These are phyloP conservation scores for Cicer pinnatifidum DNA, from an alignment of 306 rosid species.

Conservation along the genomic window DNA sequence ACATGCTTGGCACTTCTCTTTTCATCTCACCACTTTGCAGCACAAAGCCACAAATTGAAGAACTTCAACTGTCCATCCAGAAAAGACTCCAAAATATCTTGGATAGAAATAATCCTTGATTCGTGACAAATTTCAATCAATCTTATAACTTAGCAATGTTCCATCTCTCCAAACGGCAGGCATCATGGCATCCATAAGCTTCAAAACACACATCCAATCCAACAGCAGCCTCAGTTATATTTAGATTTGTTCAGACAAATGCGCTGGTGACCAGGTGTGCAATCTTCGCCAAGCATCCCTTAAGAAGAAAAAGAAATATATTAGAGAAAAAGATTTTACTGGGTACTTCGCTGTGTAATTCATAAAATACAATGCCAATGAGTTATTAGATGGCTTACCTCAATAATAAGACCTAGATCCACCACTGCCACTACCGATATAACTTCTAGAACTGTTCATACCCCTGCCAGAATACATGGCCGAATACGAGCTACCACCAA, in stretches of 20 bases:
- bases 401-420: slow-evolving; percentile 88
- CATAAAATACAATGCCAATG: neutral
- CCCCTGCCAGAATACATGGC: slow-evolving; percentile 80
- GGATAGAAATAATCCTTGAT: slow-evolving; percentile 48
- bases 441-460: slow-evolving; percentile 73
- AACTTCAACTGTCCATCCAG: slow-evolving; percentile 40
- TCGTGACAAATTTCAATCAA: slow-evolving; percentile 34
- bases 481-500: slow-evolving; percentile 79
- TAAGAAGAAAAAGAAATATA: slow-evolving; percentile 44
- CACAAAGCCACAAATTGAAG: slow-evolving; percentile 36
- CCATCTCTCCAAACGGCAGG: slow-evolving; percentile 57
- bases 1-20: slow-evolving; percentile 50
- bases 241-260: slow-evolving; percentile 80
- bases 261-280: slow-evolving; percentile 67
- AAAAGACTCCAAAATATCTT: slow-evolving; percentile 42
- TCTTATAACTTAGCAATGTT: slow-evolving; percentile 47
- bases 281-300: slow-evolving; percentile 61
- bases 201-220: slow-evolving; percentile 70
- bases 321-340: slow-evolving; percentile 25
- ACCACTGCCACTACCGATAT: slow-evolving; percentile 63
- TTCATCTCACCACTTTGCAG: slow-evolving; percentile 57
- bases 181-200: slow-evolving; percentile 59
- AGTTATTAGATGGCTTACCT: slow-evolving; percentile 57
- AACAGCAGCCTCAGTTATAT: slow-evolving; percentile 69
- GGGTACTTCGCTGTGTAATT: neutral